Percentiles rank a stretch among this genome's conserved stretches.
Conservation (phyloP, 345 rosid species). For the Eucalyptus albens region DNA sequence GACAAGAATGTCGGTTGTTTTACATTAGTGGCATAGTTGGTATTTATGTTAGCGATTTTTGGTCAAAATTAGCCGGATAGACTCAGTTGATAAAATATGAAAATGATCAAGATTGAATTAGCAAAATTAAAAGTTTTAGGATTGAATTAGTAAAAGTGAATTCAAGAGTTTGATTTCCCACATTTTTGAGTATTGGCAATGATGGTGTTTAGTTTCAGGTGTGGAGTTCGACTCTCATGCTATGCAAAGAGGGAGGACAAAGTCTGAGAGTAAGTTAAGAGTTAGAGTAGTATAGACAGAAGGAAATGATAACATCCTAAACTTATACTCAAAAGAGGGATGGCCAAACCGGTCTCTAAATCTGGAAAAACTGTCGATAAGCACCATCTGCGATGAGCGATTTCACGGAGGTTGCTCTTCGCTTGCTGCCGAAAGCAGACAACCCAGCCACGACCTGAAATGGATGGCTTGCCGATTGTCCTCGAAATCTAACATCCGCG, state of each 20-base stretch:
- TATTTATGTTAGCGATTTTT: fast-evolving
- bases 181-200: fast-evolving
- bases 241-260: no score
- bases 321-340: background rate
- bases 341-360: background rate
- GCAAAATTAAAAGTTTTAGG: no score
- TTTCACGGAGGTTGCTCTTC: background rate
- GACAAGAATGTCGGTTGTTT: no score
- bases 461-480: background rate
- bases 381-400: fast-evolving
- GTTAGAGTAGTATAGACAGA: no score
- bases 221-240: fast-evolving
- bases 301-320: background rate
- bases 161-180: no score
- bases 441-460: no score
- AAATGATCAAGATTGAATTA: no score
- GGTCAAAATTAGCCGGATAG: fast-evolving
- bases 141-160: no score
- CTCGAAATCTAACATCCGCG: background rate
- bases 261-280: no score
- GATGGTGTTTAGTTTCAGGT: no score
- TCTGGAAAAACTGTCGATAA: background rate
- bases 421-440: background rate
- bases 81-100: no score
- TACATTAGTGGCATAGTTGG: no score